Percentiles rank a stretch among this genome's conserved stretches.
Conservation (phyloP, 441 rosid genomes). For the Geranium incanum region DNA sequence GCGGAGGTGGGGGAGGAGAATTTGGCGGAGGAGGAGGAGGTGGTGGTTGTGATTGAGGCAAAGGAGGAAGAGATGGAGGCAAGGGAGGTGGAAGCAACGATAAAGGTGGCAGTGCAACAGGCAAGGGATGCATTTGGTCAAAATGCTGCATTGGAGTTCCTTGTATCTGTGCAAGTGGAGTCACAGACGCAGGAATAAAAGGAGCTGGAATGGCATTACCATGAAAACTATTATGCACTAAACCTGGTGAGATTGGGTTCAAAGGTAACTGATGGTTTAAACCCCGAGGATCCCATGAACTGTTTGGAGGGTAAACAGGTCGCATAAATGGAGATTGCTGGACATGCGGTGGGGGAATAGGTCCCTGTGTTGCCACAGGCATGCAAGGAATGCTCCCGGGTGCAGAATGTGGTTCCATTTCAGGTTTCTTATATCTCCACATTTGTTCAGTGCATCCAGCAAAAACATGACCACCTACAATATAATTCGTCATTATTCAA, state of each 20-base stretch:
- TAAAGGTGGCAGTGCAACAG: slow-evolving; percentile 43
- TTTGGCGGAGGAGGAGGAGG: slow-evolving; percentile 18
- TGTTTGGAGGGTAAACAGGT: slow-evolving; percentile 55
- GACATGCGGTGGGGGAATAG: slow-evolving; percentile 55
- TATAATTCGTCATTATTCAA: slow-evolving; percentile 24
- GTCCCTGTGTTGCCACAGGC: slow-evolving; percentile 48
- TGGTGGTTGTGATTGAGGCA: slow-evolving; percentile 45
- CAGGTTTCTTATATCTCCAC: slow-evolving; percentile 39
- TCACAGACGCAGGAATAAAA: slow-evolving; percentile 63
- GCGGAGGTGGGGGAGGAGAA: slow-evolving; percentile 70
- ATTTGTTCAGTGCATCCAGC: slow-evolving; percentile 31
- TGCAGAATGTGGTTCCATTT: slow-evolving; percentile 35
- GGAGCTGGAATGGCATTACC: slow-evolving; percentile 54
- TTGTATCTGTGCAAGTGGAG: slow-evolving; percentile 65
- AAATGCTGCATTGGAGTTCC: slow-evolving; percentile 54
- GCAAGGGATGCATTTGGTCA: slow-evolving; percentile 50
- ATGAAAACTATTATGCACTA: slow-evolving; percentile 43
- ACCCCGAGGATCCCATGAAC: slow-evolving; percentile 72
- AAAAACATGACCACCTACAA: slow-evolving; percentile 30
- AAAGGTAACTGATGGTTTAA: slow-evolving; percentile 45
- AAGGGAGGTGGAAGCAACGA: slow-evolving; percentile 41
- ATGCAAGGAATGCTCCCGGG: slow-evolving; percentile 48
- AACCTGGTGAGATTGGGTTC: slow-evolving; percentile 48
- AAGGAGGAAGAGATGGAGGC: slow-evolving; percentile 40
- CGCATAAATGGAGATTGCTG: slow-evolving; percentile 63